Conservation (phyloP, 495 filamentous ascomycete species). For the Lasiosphaeriaceae sp. region DNA sequence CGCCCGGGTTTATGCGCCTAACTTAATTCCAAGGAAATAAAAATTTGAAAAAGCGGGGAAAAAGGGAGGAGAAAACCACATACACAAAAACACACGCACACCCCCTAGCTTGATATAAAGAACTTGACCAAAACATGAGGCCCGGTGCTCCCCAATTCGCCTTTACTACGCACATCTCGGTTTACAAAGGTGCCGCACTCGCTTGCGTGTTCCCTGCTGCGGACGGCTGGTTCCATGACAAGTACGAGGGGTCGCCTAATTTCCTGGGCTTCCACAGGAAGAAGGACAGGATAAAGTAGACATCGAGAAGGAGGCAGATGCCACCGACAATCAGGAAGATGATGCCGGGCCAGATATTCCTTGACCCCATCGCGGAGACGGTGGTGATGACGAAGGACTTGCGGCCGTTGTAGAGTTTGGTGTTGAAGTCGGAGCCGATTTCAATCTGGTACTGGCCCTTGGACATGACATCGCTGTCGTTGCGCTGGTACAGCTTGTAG, state of each 20-base stretch:
- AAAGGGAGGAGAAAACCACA: not conserved
- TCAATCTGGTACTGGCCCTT: conserved; percentile 60
- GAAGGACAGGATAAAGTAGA: conserved; percentile 84
- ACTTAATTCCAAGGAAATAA: not conserved
- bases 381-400: conserved; percentile 93
- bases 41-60: not conserved
- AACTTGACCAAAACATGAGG: no score
- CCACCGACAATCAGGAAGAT: conserved; percentile 93
- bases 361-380: conserved; percentile 89
- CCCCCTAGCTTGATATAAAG: not conserved
- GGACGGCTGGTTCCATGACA: conserved; percentile 93
- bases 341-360: conserved; percentile 94
- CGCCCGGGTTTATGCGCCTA: not conserved
- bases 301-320: conserved; percentile 82
- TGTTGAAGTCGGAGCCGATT: conserved; percentile 65
- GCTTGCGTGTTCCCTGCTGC: conserved; percentile 41
- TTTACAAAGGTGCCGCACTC: conserved; percentile 16
- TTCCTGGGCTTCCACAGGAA: conserved; percentile 86
- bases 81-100: not conserved
- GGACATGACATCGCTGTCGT: conserved; percentile 65
- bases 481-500: conserved; percentile 81
- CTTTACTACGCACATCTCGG: not conserved
- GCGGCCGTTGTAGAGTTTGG: conserved; percentile 79
- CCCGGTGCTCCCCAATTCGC: no score
- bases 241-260: conserved; percentile 94